A percentile compares a stretch with the other conserved stretches of the same genome.
phyloP scores from a whole-genome alignment of 495 filamentous ascomycete species.

The Podospora pseudoanserina region DNA sequence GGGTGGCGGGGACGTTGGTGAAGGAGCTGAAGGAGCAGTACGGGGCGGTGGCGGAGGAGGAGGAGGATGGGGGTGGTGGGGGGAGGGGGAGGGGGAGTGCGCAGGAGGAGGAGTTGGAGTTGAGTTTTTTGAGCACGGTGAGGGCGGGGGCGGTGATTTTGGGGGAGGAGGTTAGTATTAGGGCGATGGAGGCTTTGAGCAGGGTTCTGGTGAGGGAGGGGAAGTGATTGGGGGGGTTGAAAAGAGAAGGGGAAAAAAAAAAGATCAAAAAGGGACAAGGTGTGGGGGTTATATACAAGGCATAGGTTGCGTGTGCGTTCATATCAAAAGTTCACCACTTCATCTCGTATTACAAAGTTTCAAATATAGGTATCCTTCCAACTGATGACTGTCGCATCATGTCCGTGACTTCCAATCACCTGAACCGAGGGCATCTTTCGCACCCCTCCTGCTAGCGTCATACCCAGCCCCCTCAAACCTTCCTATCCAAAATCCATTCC shows the following conservation, averaged over 20 bases:
- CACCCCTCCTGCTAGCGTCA: too few species aligned
- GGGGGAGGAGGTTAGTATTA: slow-evolving; percentile 62
- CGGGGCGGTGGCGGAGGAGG: neutral
- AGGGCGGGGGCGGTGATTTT: slow-evolving; percentile 89
- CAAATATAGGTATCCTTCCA: too few species aligned
- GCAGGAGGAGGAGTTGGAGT: slow-evolving; percentile 53
- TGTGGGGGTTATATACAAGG: neutral
- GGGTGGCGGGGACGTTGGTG: slow-evolving; percentile 77
- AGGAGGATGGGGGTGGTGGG: neutral
- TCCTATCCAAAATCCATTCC: too few species aligned
- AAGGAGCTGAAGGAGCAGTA: slow-evolving; percentile 45
- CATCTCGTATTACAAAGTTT: neutral
- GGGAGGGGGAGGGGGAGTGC: neutral
- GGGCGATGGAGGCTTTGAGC: slow-evolving; percentile 66
- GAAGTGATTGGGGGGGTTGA: neutral
- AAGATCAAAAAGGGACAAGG: neutral
- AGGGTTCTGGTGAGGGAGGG: slow-evolving; percentile 36
- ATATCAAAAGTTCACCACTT: neutral
- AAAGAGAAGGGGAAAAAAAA: neutral
- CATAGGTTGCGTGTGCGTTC: neutral
- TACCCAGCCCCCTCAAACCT: too few species aligned
- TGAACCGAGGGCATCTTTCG: too few species aligned
- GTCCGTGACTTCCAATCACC: too few species aligned
- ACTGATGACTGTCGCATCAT: too few species aligned
- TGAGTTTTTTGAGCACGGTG: slow-evolving; percentile 87